These are phyloP conservation scores for Limnanthes douglasii DNA, from an alignment of 345 rosid genomes.

Conservation along the genomic window DNA sequence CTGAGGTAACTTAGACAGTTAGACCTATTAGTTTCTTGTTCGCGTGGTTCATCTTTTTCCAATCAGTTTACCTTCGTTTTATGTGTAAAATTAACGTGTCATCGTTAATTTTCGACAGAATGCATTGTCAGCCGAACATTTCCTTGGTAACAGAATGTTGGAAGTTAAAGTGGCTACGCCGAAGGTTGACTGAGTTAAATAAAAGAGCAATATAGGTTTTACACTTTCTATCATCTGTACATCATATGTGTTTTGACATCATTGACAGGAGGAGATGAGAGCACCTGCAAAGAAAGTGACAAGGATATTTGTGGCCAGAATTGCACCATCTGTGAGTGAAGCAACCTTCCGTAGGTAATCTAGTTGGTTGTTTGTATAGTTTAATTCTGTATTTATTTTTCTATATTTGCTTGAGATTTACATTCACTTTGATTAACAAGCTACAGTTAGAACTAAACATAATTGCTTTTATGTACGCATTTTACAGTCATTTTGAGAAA, in stretches of 20 bases:
- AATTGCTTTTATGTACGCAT: slow-evolving; percentile 1
- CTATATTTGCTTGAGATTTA: no score
- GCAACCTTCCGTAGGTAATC: slow-evolving; percentile 68
- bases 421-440: neutral
- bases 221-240: neutral
- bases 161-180: slow-evolving; percentile 96
- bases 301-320: slow-evolving; percentile 93
- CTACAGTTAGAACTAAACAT: slow-evolving; percentile 4
- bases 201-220: neutral
- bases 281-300: slow-evolving; percentile 67
- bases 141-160: slow-evolving; percentile 70
- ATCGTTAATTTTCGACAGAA: slow-evolving; percentile 22
- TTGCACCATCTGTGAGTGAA: slow-evolving; percentile 75
- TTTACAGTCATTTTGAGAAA: slow-evolving; percentile 83
- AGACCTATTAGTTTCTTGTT: neutral
- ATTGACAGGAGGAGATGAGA: slow-evolving; percentile 92
- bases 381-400: neutral
- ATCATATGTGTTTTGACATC: slow-evolving; percentile 5
- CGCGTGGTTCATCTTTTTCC: no score
- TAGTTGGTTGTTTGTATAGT: neutral
- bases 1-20: slow-evolving; percentile 57
- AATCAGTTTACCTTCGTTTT: no score
- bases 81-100: neutral
- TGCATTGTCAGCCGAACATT: slow-evolving; percentile 66
- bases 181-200: slow-evolving; percentile 36